These are phyloP conservation scores for Corymbia maculata DNA, from an alignment of 345 rosid species.

Conservation along the genomic window DNA sequence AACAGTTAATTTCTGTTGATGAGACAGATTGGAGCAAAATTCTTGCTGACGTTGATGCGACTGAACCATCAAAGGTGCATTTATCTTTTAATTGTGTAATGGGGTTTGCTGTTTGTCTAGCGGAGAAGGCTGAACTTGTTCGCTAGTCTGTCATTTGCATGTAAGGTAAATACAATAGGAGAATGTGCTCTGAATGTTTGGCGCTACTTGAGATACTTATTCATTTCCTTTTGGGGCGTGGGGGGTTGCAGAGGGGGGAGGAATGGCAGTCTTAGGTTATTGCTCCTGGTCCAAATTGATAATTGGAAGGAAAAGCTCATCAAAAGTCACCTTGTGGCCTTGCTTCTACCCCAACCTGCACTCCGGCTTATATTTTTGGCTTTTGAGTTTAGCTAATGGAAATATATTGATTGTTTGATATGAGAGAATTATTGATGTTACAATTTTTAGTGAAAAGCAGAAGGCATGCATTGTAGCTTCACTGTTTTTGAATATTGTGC, in stretches of 20 bases:
- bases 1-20: conserved; percentile 51
- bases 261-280: not conserved
- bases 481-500: not conserved
- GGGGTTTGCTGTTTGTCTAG: not conserved
- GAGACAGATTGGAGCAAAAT: conserved; percentile 66
- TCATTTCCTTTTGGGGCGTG: not conserved
- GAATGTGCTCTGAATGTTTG: not conserved
- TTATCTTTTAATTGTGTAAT: not conserved
- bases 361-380: not conserved
- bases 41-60: conserved; percentile 32
- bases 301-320: not conserved
- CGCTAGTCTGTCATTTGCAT: not conserved
- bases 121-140: not conserved
- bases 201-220: not conserved
- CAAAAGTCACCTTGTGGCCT: not conserved
- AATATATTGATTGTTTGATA: not conserved
- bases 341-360: not conserved
- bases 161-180: not conserved
- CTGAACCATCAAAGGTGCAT: conserved; percentile 47
- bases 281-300: not conserved
- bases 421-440: not conserved
- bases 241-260: not conserved
- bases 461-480: not conserved
- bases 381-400: not conserved
- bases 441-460: not conserved